Evolutionary conservation across 2,329 filamentous ascomycete species (phyloP), one percentile per base, ranked within the genome.

Genomic region (Orbilia blumenaviensis): DNA sequence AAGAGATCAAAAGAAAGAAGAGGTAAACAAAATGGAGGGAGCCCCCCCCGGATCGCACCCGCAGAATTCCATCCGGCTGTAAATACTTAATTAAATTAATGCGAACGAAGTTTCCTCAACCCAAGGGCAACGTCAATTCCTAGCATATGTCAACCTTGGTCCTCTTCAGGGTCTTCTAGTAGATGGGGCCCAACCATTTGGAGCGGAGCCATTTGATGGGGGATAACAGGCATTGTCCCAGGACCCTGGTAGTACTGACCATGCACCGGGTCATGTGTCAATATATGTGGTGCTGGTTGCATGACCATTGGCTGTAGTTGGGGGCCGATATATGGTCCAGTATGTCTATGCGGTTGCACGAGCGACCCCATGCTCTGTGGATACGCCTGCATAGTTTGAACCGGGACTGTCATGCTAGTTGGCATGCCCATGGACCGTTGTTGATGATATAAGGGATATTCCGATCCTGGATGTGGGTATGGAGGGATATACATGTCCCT

Each of bases 261-360:
- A 42, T 63, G 34, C 67, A 60, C 66, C 5, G 18, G 36, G 14
- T 72, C 60, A 10, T 72, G 67, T 14, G 60, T 50, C n/a, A 66
- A 16, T 21, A 72, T 8, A 16, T 72, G 67, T 10, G 56, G 67
- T 14, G 34, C 34, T 5, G 67, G 50, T 18, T 64, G 58, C 16
- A 72, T 18, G 1, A 72, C 27, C 18, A 66, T 32, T 18, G 46
- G 66, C 16, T 46, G 54, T 12, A 38, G 48, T 23, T 42, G 58
- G 1, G 54, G 25, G 4, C 58, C 25, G n/a, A 71, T 48, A 16
- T 63, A 12, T 12, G 66, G 7, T 12, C 32, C 36, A 8, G 66
- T 46, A 3, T 41, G 67, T 27, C 61, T 46, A 12, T 54, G 48
- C 3, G 44, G 38, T 27, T 62, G 66, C 38, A 34, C 14, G 32